Percentiles rank a stretch among this genome's conserved stretches.
phyloP scores from a whole-genome alignment of 805 yeast genomes.

The Metschnikowia vanudenii region DNA sequence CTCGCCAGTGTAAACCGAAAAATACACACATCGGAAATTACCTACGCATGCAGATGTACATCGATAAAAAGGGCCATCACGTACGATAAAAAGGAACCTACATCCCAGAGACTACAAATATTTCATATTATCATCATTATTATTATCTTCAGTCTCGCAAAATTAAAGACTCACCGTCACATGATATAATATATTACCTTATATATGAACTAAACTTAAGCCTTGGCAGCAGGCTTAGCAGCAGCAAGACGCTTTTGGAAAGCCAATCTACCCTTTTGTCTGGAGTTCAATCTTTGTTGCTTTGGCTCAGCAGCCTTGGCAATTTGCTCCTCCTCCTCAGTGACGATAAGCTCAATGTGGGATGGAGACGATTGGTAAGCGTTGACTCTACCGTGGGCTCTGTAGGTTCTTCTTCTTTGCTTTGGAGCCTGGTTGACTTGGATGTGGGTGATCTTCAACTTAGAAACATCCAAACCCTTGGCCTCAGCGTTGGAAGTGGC shows the following conservation, averaged over 20 bases:
- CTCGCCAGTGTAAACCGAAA: no score
- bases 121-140: no score
- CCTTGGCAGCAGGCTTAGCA: constrained; percentile 6
- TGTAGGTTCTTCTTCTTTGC: constrained; percentile 99
- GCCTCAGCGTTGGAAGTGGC: constrained; percentile 97
- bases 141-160: not conserved
- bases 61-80: no score
- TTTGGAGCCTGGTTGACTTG: constrained; percentile 99
- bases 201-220: constrained; percentile 7
- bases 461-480: constrained; percentile 95
- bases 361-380: constrained; percentile 99
- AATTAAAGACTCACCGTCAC: not conserved
- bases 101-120: no score
- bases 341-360: constrained; percentile 95
- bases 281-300: constrained; percentile 72
- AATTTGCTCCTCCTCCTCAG: constrained; percentile 93
- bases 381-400: constrained; percentile 99
- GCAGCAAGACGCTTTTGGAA: constrained; percentile 82
- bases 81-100: no score
- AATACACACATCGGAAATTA: no score
- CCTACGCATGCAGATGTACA: no score
- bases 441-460: constrained; percentile 94
- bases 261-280: constrained; percentile 92
- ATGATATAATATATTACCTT: constrained; percentile 9
- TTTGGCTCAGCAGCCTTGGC: constrained; percentile 80